Percentiles rank a stretch among this genome's conserved stretches.
Evolutionary conservation across 1,284 basidiomycete genomes (phyloP).

Genomic region (Fomitopsis palustris): DNA sequence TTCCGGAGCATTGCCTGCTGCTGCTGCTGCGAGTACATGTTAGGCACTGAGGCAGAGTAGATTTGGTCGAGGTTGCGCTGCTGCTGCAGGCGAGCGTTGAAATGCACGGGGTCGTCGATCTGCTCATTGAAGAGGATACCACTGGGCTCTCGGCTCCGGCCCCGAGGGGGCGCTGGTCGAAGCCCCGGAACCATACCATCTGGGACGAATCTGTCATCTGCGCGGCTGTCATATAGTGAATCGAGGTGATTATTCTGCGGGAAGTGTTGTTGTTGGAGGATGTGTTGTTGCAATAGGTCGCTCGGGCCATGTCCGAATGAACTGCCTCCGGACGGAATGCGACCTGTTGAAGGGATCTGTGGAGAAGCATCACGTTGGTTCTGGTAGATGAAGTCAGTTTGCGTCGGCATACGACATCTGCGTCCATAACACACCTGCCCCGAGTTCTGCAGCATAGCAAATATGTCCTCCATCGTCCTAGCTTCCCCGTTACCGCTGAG

Average conservation of each 20-base stretch:
- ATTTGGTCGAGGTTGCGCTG: slow-evolving; percentile 54
- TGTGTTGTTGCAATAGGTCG: slow-evolving; percentile 37
- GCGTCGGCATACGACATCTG: neutral
- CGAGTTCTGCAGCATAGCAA: slow-evolving; percentile 68
- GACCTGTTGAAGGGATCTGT: slow-evolving; percentile 21
- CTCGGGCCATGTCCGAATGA: slow-evolving; percentile 27
- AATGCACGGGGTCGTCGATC: slow-evolving; percentile 58
- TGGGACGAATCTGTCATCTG: slow-evolving; percentile 76
- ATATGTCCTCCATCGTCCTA: slow-evolving; percentile 70
- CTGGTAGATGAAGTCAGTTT: slow-evolving; percentile 13
- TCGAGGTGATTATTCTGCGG: slow-evolving; percentile 48
- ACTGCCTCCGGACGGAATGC: slow-evolving; percentile 23
- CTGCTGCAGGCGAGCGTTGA: slow-evolving; percentile 48
- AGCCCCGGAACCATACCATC: slow-evolving; percentile 82
- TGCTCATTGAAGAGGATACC: slow-evolving; percentile 53
- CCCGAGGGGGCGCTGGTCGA: slow-evolving; percentile 53
- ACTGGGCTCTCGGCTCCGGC: slow-evolving; percentile 54
- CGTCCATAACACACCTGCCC: slow-evolving; percentile 43
- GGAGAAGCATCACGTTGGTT: slow-evolving; percentile 29
- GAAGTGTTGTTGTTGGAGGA: slow-evolving; percentile 42
- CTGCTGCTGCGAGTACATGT: slow-evolving; percentile 50
- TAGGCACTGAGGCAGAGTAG: slow-evolving; percentile 46
- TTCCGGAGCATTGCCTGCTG: slow-evolving; percentile 45
- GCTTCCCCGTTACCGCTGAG: slow-evolving; percentile 40
- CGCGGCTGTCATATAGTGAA: slow-evolving; percentile 63